Percentiles rank a stretch among this genome's conserved stretches.
Evolutionary conservation across 2,329 filamentous ascomycete species (phyloP).

Genomic region (Colletotrichum gigasporum): DNA sequence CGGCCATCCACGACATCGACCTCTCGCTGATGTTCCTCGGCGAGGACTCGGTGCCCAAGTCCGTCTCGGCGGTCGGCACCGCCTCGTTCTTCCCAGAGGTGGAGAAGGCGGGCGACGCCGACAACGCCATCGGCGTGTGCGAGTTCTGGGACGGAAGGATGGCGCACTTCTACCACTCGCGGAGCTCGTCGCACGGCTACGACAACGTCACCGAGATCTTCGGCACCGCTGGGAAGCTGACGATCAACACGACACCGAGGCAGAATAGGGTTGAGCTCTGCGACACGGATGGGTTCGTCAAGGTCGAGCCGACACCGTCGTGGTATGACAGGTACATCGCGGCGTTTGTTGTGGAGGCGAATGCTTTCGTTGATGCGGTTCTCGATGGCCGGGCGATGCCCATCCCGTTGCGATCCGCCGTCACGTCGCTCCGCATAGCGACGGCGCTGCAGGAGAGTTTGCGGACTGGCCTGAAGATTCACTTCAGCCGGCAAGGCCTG

Average conservation of each 20-base stretch:
- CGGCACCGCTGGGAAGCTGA: slow-evolving; percentile 48
- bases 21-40: slow-evolving; percentile 1
- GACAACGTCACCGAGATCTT: slow-evolving; percentile 53
- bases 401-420: slow-evolving; percentile 26
- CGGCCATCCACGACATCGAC: slow-evolving; percentile 72
- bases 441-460: slow-evolving; percentile 33
- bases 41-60: neutral
- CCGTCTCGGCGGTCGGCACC: neutral
- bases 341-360: slow-evolving; percentile 39
- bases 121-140: slow-evolving; percentile 54
- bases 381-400: slow-evolving; percentile 32
- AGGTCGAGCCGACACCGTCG: slow-evolving; percentile 34
- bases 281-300: slow-evolving; percentile 34
- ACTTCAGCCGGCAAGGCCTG: slow-evolving; percentile 28
- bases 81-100: neutral
- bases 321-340: slow-evolving; percentile 39
- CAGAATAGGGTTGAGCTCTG: slow-evolving; percentile 37
- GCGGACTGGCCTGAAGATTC: slow-evolving; percentile 22
- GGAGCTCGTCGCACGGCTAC: slow-evolving; percentile 52
- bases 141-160: slow-evolving; percentile 55
- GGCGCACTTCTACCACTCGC: slow-evolving; percentile 52
- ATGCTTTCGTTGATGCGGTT: slow-evolving; percentile 35
- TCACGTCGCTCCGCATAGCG: slow-evolving; percentile 32
- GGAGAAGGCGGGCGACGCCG: slow-evolving; percentile 42
- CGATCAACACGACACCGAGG: slow-evolving; percentile 42